These are phyloP conservation scores for Colletotrichum karsti DNA, from an alignment of 2,329 filamentous ascomycete genomes.

Conservation along the genomic window DNA sequence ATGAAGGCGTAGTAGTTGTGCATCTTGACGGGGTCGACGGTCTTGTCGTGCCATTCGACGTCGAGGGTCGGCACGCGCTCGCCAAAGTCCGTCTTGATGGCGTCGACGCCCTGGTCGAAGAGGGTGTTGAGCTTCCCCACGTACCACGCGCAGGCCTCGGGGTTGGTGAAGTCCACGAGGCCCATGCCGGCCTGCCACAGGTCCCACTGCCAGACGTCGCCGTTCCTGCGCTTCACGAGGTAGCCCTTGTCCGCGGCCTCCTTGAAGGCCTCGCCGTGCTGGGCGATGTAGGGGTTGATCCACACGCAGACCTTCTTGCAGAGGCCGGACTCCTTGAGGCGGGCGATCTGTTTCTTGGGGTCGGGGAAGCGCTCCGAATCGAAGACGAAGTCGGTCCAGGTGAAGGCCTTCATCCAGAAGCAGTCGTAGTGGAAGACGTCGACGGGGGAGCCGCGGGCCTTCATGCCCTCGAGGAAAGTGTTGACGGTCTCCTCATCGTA, in stretches of 20 bases:
- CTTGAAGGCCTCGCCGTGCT: constrained; percentile 72
- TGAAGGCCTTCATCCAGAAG: constrained; percentile 81
- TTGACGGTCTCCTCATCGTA: constrained; percentile 77
- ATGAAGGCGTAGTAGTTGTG: constrained; percentile 81
- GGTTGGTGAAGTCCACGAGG: constrained; percentile 79
- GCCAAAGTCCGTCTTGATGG: constrained; percentile 80
- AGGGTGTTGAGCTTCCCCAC: constrained; percentile 66
- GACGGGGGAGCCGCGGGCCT: constrained; percentile 68
- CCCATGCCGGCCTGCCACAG: constrained; percentile 83
- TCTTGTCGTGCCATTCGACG: constrained; percentile 70
- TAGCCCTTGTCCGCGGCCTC: constrained; percentile 73
- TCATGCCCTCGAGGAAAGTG: constrained; percentile 75
- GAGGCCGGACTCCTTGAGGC: constrained; percentile 70
- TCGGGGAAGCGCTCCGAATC: constrained; percentile 75
- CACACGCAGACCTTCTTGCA: constrained; percentile 75
- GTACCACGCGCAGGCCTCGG: constrained; percentile 73
- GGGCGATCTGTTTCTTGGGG: constrained; percentile 68
- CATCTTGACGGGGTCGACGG: constrained; percentile 70
- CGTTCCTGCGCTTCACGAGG: constrained; percentile 73
- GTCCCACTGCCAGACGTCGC: constrained; percentile 80
- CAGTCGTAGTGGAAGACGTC: constrained; percentile 81
- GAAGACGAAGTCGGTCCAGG: constrained; percentile 80
- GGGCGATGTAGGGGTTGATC: constrained; percentile 80
- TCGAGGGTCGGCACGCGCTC: constrained; percentile 74
- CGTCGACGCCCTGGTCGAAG: constrained; percentile 75